Conservation (phyloP, 2,329 filamentous ascomycete genomes). For the Epichloe brachyelytri region DNA sequence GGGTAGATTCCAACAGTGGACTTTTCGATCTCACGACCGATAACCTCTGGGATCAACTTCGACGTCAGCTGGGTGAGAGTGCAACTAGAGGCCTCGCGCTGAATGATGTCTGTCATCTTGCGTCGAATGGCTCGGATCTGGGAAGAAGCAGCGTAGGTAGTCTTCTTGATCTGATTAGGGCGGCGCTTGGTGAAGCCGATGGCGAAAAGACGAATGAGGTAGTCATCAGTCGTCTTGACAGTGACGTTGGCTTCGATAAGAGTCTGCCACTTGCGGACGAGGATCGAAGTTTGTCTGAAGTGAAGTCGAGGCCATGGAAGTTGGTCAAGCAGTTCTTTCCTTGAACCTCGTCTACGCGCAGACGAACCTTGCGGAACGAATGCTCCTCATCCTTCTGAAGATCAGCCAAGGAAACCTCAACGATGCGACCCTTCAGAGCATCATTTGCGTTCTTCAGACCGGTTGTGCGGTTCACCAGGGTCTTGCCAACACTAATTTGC, state of each 20-base stretch:
- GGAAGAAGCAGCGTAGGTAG: constrained; percentile 91
- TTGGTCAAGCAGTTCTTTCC: constrained; percentile 99
- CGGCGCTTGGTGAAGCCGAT: constrained; percentile 99
- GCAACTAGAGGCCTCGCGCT: constrained; percentile 87
- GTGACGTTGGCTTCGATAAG: constrained; percentile 99
- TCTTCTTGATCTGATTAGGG: constrained; percentile 99
- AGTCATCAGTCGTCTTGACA: constrained; percentile 99
- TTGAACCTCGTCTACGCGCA: constrained; percentile 96
- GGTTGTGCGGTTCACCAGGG: constrained; percentile 96
- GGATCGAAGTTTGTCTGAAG: constrained; percentile 99
- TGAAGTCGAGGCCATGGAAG: constrained; percentile 99
- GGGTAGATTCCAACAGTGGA: constrained; percentile 98
- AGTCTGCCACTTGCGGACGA: constrained; percentile 99
- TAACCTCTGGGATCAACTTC: constrained; percentile 99
- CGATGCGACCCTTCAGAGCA: constrained; percentile 93
- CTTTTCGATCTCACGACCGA: constrained; percentile 99
- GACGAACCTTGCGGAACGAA: constrained; percentile 98
- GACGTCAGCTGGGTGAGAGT: constrained; percentile 91
- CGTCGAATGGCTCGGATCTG: constrained; percentile 97
- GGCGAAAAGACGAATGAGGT: constrained; percentile 96
- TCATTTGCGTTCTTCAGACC: constrained; percentile 99
- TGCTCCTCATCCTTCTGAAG: constrained; percentile 99
- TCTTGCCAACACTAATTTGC: constrained; percentile 81
- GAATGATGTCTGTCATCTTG: constrained; percentile 99
- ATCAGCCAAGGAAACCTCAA: constrained; percentile 97